Percentiles rank a stretch among this genome's conserved stretches.
phyloP scores from a whole-genome alignment of 352 stramenopile species.

The Globisporangium acanthophoron region DNA sequence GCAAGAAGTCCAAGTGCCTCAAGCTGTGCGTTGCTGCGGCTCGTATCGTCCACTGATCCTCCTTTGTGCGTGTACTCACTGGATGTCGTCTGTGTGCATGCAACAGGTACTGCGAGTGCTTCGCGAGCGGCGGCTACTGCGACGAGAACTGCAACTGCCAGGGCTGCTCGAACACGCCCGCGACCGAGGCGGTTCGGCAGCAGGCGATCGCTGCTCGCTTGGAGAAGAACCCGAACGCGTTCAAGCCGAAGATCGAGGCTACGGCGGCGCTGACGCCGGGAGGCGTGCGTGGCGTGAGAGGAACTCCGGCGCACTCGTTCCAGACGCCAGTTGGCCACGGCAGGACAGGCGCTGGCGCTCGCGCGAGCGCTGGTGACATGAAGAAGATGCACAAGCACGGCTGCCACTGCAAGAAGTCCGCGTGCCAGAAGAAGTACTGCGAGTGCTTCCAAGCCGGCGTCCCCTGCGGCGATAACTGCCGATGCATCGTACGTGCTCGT shows the following conservation, averaged over 20 bases:
- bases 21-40: conserved; percentile 75
- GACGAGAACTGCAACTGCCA: conserved; percentile 91
- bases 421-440: conserved; percentile 98
- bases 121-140: conserved; percentile 90
- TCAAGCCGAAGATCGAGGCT: conserved; percentile 93
- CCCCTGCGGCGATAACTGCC: conserved; percentile 83
- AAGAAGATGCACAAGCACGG: conserved; percentile 92
- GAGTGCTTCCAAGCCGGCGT: conserved; percentile 94
- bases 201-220: conserved; percentile 88
- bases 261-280: conserved; percentile 2
- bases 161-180: conserved; percentile 86
- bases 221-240: conserved; percentile 93
- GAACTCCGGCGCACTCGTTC: conserved; percentile 8
- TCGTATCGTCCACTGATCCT: neutral
- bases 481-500: conserved; percentile 70
- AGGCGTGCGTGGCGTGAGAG: neutral
- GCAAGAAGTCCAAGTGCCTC: conserved; percentile 97
- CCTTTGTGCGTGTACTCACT: neutral
- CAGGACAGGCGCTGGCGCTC: conserved; percentile 7
- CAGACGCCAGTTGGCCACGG: conserved; percentile 15
- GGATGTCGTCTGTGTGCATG: neutral
- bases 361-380: conserved; percentile 17
- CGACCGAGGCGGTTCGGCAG: conserved; percentile 62
- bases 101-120: conserved; percentile 93
- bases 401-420: conserved; percentile 96